Percentiles rank a stretch among this genome's conserved stretches.
phyloP scores from a whole-genome alignment of 768 basidiomycete species.

The Crassisporium funariophilum region DNA sequence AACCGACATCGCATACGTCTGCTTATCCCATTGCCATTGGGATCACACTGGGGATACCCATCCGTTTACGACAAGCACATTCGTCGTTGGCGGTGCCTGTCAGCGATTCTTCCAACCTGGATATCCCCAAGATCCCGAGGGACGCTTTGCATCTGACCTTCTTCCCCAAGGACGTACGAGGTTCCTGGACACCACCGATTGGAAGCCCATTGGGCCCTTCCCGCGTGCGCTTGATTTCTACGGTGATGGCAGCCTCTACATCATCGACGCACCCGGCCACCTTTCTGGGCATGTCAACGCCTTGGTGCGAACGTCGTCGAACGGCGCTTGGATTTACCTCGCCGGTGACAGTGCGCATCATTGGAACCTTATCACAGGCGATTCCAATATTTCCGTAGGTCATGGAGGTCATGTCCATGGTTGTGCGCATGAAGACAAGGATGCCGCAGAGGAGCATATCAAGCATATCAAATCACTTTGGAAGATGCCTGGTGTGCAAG shows the following conservation, averaged over 20 bases:
- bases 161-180: constrained; percentile 40
- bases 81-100: constrained; percentile 48
- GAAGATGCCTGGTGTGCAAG: constrained; percentile 39
- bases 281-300: constrained; percentile 55
- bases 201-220: constrained; percentile 51
- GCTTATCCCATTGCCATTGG: constrained; percentile 56
- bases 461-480: constrained; percentile 39
- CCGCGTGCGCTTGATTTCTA: constrained; percentile 54
- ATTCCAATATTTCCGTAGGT: constrained; percentile 39
- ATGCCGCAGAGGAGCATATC: constrained; percentile 44
- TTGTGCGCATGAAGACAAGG: constrained; percentile 48
- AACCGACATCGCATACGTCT: constrained; percentile 43
- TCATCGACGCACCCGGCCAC: constrained; percentile 62
- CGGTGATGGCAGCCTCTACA: constrained; percentile 59
- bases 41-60: constrained; percentile 53
- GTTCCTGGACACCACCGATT: constrained; percentile 36
- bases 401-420: constrained; percentile 25
- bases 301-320: constrained; percentile 53
- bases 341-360: constrained; percentile 61
- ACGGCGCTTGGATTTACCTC: constrained; percentile 57
- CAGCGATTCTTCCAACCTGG: constrained; percentile 36
- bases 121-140: constrained; percentile 44
- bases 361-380: constrained; percentile 49
- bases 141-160: constrained; percentile 31
- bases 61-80: constrained; percentile 46